Evolutionary conservation across 2,329 filamentous ascomycete genomes (phyloP).

Genomic region (Cephalotrichum gorgonifer): DNA sequence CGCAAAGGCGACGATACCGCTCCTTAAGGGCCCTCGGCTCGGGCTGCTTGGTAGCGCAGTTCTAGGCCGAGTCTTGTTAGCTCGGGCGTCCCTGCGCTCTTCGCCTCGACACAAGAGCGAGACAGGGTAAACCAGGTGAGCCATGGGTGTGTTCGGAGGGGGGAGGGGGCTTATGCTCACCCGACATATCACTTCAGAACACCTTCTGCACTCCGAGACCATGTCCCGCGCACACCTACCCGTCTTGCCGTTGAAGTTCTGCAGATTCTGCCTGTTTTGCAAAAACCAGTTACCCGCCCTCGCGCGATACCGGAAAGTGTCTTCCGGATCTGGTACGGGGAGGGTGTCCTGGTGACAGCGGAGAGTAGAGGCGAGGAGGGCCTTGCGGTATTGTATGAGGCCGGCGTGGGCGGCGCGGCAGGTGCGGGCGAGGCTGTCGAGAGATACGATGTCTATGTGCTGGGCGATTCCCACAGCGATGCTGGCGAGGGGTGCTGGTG

Average conservation of each 20-base stretch:
- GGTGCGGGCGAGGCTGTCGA: slow-evolving; percentile 73
- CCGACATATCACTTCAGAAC: slow-evolving; percentile 68
- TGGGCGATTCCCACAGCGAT: slow-evolving; percentile 66
- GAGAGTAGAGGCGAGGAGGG: slow-evolving; percentile 64
- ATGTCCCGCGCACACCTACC: slow-evolving; percentile 78
- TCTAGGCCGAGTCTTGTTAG: slow-evolving; percentile 39
- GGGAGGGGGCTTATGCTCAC: slow-evolving; percentile 53
- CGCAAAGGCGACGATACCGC: slow-evolving; percentile 74
- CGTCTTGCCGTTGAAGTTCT: slow-evolving; percentile 54
- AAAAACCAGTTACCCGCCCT: slow-evolving; percentile 47
- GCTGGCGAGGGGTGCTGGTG: slow-evolving; percentile 33
- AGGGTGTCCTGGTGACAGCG: slow-evolving; percentile 65
- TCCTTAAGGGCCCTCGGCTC: slow-evolving; percentile 55
- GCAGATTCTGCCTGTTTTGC: slow-evolving; percentile 36
- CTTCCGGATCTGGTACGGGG: slow-evolving; percentile 42
- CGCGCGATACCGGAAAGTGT: slow-evolving; percentile 46
- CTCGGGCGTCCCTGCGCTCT: neutral
- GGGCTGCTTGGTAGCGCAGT: slow-evolving; percentile 80
- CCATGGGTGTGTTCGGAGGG: neutral
- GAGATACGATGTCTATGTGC: slow-evolving; percentile 74
- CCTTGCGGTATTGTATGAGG: slow-evolving; percentile 66
- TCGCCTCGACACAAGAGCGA: neutral
- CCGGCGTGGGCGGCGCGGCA: slow-evolving; percentile 71
- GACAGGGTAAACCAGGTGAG: neutral
- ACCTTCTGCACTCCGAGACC: slow-evolving; percentile 74